phyloP scores from a whole-genome alignment of 2,329 filamentous ascomycete genomes.

The Aaosphaeria pasadenensis region DNA sequence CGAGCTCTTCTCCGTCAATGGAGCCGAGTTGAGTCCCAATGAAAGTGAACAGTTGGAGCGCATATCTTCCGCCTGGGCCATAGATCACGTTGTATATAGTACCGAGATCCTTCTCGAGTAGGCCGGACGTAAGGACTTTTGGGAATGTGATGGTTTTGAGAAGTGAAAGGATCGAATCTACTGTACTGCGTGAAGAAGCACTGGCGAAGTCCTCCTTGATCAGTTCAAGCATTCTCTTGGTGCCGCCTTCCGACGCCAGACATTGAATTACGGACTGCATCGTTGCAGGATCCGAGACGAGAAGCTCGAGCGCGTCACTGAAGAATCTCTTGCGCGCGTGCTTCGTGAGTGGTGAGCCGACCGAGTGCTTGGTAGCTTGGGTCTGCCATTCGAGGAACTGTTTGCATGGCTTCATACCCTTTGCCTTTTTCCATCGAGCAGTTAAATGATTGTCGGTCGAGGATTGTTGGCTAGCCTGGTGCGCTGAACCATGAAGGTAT shows the following conservation, averaged over 20 bases:
- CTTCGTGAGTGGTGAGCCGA: not conserved
- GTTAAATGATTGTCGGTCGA: not conserved
- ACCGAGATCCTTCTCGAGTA: slow-evolving; percentile 3
- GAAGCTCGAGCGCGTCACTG: slow-evolving; percentile 2
- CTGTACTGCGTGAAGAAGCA: not conserved
- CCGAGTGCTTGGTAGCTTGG: not conserved
- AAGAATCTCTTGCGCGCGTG: slow-evolving; percentile 4
- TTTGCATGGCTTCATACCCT: not conserved
- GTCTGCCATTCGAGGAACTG: slow-evolving; percentile 1
- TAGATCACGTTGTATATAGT: slow-evolving; percentile 7
- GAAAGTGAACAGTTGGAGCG: slow-evolving; percentile 1
- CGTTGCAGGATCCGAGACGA: not conserved
- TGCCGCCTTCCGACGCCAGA: slow-evolving; percentile 4
- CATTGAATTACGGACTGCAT: slow-evolving; percentile 6
- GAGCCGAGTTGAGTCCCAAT: not conserved
- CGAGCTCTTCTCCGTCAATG: not conserved
- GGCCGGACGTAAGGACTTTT: slow-evolving; percentile 3
- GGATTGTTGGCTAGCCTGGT: not conserved
- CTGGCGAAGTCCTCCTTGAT: slow-evolving; percentile 1
- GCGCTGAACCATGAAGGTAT: not conserved
- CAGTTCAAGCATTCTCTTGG: slow-evolving; percentile 2
- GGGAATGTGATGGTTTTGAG: slow-evolving; percentile 3
- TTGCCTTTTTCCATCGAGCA: not conserved
- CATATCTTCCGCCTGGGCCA: slow-evolving; percentile 3
- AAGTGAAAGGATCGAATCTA: slow-evolving; percentile 1